Conservation (phyloP, 208 protist genomes). For the Tritrichomonas musculus region DNA sequence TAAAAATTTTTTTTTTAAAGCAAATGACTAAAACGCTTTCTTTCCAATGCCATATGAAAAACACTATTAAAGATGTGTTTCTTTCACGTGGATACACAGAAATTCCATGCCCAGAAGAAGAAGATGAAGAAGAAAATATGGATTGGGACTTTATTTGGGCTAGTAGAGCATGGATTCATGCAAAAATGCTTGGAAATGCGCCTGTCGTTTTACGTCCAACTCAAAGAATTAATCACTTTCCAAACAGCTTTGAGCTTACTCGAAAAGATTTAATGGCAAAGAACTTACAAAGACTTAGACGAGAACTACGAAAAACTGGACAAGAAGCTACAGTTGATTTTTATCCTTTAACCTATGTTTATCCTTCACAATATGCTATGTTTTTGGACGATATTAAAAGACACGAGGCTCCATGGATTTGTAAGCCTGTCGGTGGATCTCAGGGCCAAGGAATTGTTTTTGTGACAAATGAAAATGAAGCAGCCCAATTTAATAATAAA, state of each 20-base stretch:
- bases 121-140: neutral
- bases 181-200: neutral
- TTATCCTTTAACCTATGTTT: neutral
- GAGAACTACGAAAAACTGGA: neutral
- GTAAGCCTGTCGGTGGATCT: neutral
- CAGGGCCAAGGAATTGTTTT: neutral
- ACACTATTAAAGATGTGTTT: constrained; percentile 32
- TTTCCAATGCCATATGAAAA: constrained; percentile 28
- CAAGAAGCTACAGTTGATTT: neutral
- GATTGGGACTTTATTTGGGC: constrained; percentile 33
- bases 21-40: neutral
- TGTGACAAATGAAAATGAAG: neutral
- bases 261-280: constrained; percentile 29
- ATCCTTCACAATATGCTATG: neutral
- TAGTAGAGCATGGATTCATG: neutral
- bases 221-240: constrained; percentile 25
- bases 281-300: neutral
- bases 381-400: neutral
- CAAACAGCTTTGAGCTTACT: neutral
- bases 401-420: neutral
- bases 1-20: neutral
- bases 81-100: neutral
- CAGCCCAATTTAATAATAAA: neutral
- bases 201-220: neutral
- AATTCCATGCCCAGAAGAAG: neutral